Conservation (phyloP, 129 eudicot species). For the Logfia minima region DNA sequence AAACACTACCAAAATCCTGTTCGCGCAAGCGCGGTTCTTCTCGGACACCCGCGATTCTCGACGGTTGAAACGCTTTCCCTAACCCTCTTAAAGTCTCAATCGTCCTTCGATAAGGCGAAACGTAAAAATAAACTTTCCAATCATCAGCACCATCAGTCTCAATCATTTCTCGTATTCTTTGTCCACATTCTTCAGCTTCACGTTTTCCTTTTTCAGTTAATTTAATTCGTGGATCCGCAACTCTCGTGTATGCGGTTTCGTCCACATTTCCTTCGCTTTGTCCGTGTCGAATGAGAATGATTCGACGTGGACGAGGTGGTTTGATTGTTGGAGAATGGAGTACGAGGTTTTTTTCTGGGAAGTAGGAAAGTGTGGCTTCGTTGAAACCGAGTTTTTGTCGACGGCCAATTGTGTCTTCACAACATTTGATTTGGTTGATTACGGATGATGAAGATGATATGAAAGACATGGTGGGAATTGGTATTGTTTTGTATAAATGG, state of each 20-base stretch:
- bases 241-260: slow-evolving; percentile 63
- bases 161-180: slow-evolving; percentile 56
- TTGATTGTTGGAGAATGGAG: slow-evolving; percentile 21
- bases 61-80: slow-evolving; percentile 54
- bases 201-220: slow-evolving; percentile 56
- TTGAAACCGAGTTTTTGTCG: slow-evolving; percentile 7
- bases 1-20: slow-evolving; percentile 71
- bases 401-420: slow-evolving; percentile 42
- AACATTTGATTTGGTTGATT: slow-evolving; percentile 37
- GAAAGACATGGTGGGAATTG: slow-evolving; percentile 22
- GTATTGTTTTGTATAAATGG: background rate
- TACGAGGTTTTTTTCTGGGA: slow-evolving; percentile 41
- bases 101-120: slow-evolving; percentile 63
- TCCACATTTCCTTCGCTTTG: slow-evolving; percentile 85
- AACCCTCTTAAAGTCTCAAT: slow-evolving; percentile 54
- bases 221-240: slow-evolving; percentile 64
- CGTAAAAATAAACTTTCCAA: slow-evolving; percentile 81
- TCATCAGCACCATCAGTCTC: slow-evolving; percentile 61
- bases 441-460: slow-evolving; percentile 29
- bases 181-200: slow-evolving; percentile 71
- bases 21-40: slow-evolving; percentile 84
- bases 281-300: slow-evolving; percentile 75
- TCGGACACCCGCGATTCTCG: slow-evolving; percentile 74
- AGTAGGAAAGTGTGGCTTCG: slow-evolving; percentile 23
- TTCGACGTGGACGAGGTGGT: slow-evolving; percentile 77